Evolutionary conservation across 2,329 filamentous ascomycete genomes (phyloP).

Genomic region (Trichoderma oligosporum): DNA sequence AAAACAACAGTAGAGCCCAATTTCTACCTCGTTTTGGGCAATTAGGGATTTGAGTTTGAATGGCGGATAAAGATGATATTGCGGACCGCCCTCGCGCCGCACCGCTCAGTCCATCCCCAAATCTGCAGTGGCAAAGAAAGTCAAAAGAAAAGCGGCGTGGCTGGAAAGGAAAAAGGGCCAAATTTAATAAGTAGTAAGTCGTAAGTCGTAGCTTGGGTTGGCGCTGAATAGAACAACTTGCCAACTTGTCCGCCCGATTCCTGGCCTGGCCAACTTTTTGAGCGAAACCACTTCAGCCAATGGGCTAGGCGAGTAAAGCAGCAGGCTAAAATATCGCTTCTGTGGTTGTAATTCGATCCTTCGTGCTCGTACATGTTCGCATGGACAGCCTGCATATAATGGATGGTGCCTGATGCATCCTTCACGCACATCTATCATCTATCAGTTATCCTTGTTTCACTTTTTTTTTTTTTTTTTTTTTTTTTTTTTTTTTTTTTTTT

Average conservation of each 20-base stretch:
- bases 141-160: neutral
- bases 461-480: too few species aligned
- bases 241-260: neutral
- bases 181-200: too few species aligned
- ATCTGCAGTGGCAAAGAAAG: neutral
- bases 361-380: constrained; percentile 5
- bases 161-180: too few species aligned
- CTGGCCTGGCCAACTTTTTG: neutral
- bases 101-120: constrained; percentile 16
- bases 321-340: neutral
- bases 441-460: neutral
- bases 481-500: neutral
- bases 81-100: constrained; percentile 20
- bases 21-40: neutral
- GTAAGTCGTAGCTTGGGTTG: neutral
- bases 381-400: neutral
- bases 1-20: neutral
- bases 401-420: neutral
- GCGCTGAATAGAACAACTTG: neutral
- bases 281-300: too few species aligned
- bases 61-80: constrained; percentile 5
- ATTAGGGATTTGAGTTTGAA: constrained; percentile 16
- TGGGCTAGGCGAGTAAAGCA: neutral
- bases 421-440: neutral
- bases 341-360: too few species aligned